A percentile compares a stretch with the other conserved stretches of the same genome.
These are phyloP conservation scores for Talaromyces pinophilus DNA, from an alignment of 2,329 filamentous ascomycete species.

Conservation along the genomic window DNA sequence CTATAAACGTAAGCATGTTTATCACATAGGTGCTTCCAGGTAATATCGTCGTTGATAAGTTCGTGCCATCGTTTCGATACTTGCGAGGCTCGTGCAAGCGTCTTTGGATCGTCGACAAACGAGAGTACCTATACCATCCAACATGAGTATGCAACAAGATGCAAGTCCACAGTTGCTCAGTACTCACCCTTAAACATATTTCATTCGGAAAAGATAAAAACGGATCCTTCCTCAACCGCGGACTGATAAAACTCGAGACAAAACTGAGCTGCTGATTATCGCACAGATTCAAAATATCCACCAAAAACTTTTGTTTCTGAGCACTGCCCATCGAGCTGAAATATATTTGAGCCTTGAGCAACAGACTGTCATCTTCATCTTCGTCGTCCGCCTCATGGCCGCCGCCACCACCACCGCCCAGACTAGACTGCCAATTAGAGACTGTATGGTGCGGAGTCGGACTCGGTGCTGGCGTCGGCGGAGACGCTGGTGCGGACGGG, in stretches of 20 bases:
- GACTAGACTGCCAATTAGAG: constrained; percentile 49
- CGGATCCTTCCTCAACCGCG: constrained; percentile 91
- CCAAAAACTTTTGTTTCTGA: constrained; percentile 77
- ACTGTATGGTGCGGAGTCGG: constrained; percentile 63
- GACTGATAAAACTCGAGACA: constrained; percentile 93
- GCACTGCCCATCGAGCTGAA: constrained; percentile 76
- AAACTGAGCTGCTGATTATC: constrained; percentile 95
- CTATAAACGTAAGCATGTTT: constrained; percentile 94
- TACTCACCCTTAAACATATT: constrained; percentile 77
- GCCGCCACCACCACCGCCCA: background rate
- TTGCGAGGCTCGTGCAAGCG: constrained; percentile 87
- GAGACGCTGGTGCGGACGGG: constrained; percentile 65
- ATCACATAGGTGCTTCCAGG: constrained; percentile 95
- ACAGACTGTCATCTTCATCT: constrained; percentile 78
- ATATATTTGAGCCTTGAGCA: constrained; percentile 74
- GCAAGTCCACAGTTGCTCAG: constrained; percentile 22
- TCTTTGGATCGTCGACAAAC: constrained; percentile 95
- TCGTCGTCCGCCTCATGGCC: constrained; percentile 25
- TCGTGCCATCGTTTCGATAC: constrained; percentile 96
- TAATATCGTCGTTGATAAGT: constrained; percentile 91
- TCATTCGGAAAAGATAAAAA: constrained; percentile 92
- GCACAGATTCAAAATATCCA: constrained; percentile 88
- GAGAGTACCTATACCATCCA: constrained; percentile 70
- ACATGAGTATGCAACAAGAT: constrained; percentile 8
- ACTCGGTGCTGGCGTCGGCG: constrained; percentile 67